Percentiles rank a stretch among this genome's conserved stretches.
Conservation (phyloP, 2,329 filamentous ascomycete genomes). For the Fusarium neocosmosporiellum region DNA sequence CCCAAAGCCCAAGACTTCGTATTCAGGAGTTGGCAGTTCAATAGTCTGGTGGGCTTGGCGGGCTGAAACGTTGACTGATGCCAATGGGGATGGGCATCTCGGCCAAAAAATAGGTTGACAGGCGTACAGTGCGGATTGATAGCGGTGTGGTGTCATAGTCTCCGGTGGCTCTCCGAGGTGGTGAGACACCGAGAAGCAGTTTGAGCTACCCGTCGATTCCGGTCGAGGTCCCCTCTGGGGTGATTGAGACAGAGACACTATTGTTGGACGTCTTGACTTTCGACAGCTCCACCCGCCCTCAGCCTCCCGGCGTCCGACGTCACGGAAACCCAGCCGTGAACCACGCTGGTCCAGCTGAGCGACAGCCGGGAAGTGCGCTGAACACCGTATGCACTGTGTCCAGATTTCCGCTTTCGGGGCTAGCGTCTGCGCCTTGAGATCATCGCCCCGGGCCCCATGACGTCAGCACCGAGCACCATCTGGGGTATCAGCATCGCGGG, state of each 20-base stretch:
- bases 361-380: background rate
- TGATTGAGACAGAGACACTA: background rate
- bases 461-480: constrained; percentile 39
- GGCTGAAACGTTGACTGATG: constrained; percentile 2
- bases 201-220: constrained; percentile 6
- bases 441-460: constrained; percentile 38
- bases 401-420: background rate
- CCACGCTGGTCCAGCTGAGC: constrained; percentile 13
- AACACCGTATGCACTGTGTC: constrained; percentile 25
- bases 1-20: constrained; percentile 5
- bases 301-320: background rate
- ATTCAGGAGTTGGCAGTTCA: background rate
- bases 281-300: background rate
- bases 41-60: constrained; percentile 5
- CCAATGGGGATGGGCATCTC: constrained; percentile 11
- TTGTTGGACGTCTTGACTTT: background rate
- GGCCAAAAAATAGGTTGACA: background rate
- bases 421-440: constrained; percentile 37
- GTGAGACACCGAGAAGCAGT: constrained; percentile 14
- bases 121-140: constrained; percentile 35
- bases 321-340: constrained; percentile 5
- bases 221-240: background rate
- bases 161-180: constrained; percentile 1
- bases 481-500: constrained; percentile 35
- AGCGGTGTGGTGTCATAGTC: constrained; percentile 7